phyloP scores from a whole-genome alignment of 768 basidiomycete genomes.

The Tylopilus felleus region DNA sequence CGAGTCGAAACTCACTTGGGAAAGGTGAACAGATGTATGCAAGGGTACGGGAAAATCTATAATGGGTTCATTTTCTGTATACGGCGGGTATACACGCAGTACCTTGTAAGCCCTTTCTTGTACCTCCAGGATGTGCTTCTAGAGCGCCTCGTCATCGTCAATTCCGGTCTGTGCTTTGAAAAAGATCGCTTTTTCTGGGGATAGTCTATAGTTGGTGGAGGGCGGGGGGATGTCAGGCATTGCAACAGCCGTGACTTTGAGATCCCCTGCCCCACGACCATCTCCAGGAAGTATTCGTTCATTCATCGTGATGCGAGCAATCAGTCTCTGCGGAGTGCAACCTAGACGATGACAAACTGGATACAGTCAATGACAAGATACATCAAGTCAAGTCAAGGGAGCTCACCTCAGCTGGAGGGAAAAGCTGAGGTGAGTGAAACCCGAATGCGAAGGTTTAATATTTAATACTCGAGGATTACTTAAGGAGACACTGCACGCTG shows the following conservation, averaged over 20 bases:
- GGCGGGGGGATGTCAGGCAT: neutral
- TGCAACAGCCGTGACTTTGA: neutral
- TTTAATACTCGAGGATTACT: too few species aligned
- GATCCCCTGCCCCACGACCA: neutral
- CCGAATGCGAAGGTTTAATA: too few species aligned
- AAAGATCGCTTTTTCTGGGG: conserved; percentile 15
- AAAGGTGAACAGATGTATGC: conserved; percentile 25
- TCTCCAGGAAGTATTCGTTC: neutral
- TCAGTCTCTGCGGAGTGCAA: too few species aligned
- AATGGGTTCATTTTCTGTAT: neutral
- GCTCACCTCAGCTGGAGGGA: too few species aligned
- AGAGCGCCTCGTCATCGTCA: conserved; percentile 24
- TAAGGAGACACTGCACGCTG: too few species aligned
- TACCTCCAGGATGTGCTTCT: conserved; percentile 28
- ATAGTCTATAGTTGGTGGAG: neutral
- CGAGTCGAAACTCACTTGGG: conserved; percentile 11
- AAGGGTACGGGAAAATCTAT: conserved; percentile 27
- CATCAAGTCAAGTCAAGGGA: too few species aligned
- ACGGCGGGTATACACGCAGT: neutral
- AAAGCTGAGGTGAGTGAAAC: too few species aligned
- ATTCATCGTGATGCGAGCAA: neutral
- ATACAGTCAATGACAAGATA: too few species aligned
- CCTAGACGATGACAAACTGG: too few species aligned
- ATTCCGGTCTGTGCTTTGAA: conserved; percentile 31
- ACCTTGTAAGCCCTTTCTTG: conserved; percentile 22